Evolutionary conservation across 2,329 filamentous ascomycete species (phyloP), one percentile per base, ranked within the genome.

Genomic region (Aureobasidium sp.): DNA sequence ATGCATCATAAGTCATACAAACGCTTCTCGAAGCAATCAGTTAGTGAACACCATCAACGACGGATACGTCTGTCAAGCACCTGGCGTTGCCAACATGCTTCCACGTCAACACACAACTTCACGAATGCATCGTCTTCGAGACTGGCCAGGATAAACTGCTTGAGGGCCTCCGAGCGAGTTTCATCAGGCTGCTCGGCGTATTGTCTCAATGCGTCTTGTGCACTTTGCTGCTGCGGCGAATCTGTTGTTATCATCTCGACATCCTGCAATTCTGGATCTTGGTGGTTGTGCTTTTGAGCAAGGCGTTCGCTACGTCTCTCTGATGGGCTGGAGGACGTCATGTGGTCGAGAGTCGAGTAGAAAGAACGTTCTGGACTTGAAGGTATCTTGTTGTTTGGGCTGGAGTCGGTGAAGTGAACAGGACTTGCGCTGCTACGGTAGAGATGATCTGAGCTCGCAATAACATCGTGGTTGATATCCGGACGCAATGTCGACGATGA

Each of bases 61-160:
- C 25, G 37, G 21, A 32, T 10, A 48, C 66, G 73, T 62, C 73
- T 66, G n/a, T 73, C 76, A 16, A 81, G 67, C 21, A 74, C 75
- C 58, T 79, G 73, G 41, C 76, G 73, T 62, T 73, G 72, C 81
- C 81, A 83, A 64, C 77, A 76, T 13, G 71, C 71, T 55, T 78
- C 76, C 49, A 80, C 74, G 67, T 83, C 80, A 63, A 79, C 73
- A 55, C 79, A 78, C n/a, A 84, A 69, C 21, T 73, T 76, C 6
- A 79, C 60, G 63, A 84, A 84, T 21, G 76, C 72, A 3, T 77
- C 72, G 63, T 80, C 76, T 32, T 79, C 73, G 3, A 84, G 72
- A 62, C 77, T 75, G n/a, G 75, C 73, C 41, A 79, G 73, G 60
- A 84, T 77, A 64, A 81, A 81, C 29, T 79, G 71, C 58, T 82